phyloP scores from a whole-genome alignment of 768 basidiomycete genomes.

The Gymnopilus junonius region DNA sequence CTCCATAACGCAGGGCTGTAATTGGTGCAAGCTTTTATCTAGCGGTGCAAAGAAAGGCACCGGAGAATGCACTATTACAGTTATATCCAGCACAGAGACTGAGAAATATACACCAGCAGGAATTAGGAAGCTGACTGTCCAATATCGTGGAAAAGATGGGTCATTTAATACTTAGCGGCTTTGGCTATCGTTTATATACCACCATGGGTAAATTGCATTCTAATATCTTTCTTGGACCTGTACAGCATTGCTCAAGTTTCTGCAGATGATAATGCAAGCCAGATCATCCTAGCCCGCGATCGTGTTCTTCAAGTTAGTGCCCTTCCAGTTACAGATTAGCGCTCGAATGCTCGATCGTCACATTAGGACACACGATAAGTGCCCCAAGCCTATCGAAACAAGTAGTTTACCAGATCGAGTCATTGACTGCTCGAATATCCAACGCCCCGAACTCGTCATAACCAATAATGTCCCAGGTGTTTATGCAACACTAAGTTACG shows the following conservation, averaged over 20 bases:
- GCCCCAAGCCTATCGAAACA: slow-evolving; percentile 1
- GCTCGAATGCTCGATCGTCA: neutral
- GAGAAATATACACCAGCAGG: neutral
- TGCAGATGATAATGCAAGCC: neutral
- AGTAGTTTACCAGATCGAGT: slow-evolving; percentile 10
- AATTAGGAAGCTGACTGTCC: neutral
- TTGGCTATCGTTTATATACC: neutral
- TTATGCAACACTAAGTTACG: slow-evolving; percentile 13
- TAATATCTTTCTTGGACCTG: too few relatives aligned
- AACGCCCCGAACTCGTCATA: slow-evolving; percentile 6
- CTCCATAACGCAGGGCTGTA: neutral
- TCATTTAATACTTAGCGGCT: neutral
- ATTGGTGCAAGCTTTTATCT: slow-evolving; percentile 12
- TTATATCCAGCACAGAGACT: slow-evolving; percentile 1
- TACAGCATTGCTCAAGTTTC: neutral
- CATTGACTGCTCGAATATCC: slow-evolving; percentile 7
- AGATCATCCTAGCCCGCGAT: slow-evolving; percentile 4
- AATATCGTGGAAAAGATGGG: neutral
- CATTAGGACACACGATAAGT: neutral
- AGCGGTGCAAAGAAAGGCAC: neutral
- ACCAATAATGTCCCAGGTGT: neutral
- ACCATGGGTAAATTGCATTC: neutral
- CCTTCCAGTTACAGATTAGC: slow-evolving; percentile 8
- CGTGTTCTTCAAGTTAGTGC: neutral
- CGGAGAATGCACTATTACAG: neutral